phyloP scores from a whole-genome alignment of 2,329 filamentous ascomycete genomes.

The Pseudogymnoascus destructans region DNA sequence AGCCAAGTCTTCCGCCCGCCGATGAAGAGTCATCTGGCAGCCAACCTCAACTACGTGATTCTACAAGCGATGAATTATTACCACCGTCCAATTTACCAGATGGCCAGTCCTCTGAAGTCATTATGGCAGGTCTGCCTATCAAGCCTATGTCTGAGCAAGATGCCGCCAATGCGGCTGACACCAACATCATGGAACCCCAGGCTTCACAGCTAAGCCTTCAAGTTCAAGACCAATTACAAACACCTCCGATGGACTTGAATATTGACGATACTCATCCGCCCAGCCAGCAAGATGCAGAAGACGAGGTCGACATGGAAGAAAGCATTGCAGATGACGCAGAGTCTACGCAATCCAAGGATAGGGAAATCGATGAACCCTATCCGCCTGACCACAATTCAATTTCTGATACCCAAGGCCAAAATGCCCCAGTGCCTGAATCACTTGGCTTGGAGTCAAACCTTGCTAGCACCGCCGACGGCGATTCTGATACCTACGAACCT shows the following conservation, averaged over 20 bases:
- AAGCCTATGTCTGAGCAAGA: neutral
- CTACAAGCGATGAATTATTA: neutral
- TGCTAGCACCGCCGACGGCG: slow-evolving; percentile 14
- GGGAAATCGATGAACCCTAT: neutral
- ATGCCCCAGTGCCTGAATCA: neutral
- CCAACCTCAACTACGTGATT: neutral
- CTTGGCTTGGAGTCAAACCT: neutral
- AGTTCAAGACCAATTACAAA: neutral
- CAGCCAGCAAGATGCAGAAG: slow-evolving; percentile 12
- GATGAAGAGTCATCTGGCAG: neutral
- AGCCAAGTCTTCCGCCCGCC: neutral
- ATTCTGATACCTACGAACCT: slow-evolving; percentile 44
- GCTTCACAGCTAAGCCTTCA: neutral
- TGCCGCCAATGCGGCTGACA: neutral
- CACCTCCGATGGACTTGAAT: neutral
- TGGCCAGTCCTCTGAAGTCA: neutral
- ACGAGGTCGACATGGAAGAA: slow-evolving; percentile 12
- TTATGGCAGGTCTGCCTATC: neutral
- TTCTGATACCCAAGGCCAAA: neutral
- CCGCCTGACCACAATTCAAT: neutral
- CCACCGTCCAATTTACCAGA: neutral
- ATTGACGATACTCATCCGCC: neutral
- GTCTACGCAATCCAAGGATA: slow-evolving; percentile 1
- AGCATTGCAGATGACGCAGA: neutral
- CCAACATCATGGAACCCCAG: neutral